Evolutionary conservation across 2,329 filamentous ascomycete species (phyloP), one percentile per base, ranked within the genome.

Genomic region (Ophiosphaerella korrae): DNA sequence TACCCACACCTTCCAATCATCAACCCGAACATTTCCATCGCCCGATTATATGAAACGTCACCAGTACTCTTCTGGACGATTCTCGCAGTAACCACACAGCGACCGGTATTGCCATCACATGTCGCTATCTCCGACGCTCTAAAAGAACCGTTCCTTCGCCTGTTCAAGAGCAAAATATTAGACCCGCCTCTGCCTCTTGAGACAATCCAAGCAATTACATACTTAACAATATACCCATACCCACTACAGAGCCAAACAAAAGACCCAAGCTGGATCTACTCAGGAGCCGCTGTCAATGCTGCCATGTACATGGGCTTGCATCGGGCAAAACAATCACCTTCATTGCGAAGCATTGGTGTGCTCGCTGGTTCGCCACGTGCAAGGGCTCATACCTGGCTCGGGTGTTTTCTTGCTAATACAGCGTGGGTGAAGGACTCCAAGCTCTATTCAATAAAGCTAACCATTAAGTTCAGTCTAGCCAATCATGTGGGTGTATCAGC

Each of bases 51-150:
- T 36, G 45, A 48, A 18, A 44, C 46, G n/a, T 53, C 58, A n/a
- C 58, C 60, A 14, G 26, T 63, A 14, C 52, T 63, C 6, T 65
- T 65, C 43, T 65, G 60, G 60, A 65, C 58, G 9, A 53, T 65
- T 35, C 46, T 63, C 13, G 49, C 54, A 3, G 47, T 63, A 33
- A 54, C 58, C 12, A 23, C 49, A 31, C 49, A 50, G 2, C 54
- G 42, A 21, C 39, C 43, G 26, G 46, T 58, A 7, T 33, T 47
- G 13, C 54, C 50, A 13, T 26, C 36, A 24, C 48, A 61, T 37
- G n/a, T 5, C 7, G 29, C 36, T 6, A 23, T 63, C 3, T 53
- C 36, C n/a, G 38, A 50, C 1, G 26, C 44, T 3, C 32, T 64
- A 3, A 12, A 32, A n/a, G 48, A 50, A 13, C 48, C 56, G 2